These are phyloP conservation scores for Hemileccinum impolitum DNA, from an alignment of 768 basidiomycete species.

Conservation along the genomic window DNA sequence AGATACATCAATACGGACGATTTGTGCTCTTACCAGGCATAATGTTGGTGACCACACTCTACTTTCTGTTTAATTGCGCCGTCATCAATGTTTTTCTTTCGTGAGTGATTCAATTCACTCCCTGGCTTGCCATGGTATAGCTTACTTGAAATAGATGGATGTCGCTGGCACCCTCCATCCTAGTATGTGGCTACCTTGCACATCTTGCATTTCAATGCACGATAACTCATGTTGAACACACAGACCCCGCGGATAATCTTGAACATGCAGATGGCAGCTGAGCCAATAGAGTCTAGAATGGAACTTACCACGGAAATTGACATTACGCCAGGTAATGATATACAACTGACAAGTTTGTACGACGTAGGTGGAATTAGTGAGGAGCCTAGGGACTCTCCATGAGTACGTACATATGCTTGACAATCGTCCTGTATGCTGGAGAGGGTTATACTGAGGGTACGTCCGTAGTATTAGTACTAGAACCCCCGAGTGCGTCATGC, in stretches of 20 bases:
- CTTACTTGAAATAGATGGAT: constrained; percentile 13
- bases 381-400: not conserved
- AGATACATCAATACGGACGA: not conserved
- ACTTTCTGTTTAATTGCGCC: not conserved
- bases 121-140: not conserved
- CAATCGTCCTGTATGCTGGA: too few species aligned
- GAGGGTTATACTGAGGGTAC: too few species aligned
- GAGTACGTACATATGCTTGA: not conserved
- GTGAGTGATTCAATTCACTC: constrained; percentile 4
- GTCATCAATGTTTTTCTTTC: constrained; percentile 16
- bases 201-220: not conserved
- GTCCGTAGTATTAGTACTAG: too few species aligned
- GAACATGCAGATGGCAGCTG: constrained; percentile 15
- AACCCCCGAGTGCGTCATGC: too few species aligned
- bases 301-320: constrained; percentile 13
- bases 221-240: not conserved
- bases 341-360: not conserved
- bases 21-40: not conserved
- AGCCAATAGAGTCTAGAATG: constrained; percentile 1
- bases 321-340: not conserved
- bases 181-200: constrained; percentile 5
- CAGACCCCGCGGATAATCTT: constrained; percentile 22
- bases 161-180: constrained; percentile 3
- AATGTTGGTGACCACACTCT: not conserved
- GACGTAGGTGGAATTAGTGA: not conserved